Percentiles rank a stretch among this genome's conserved stretches.
Conservation (phyloP, 2,329 filamentous ascomycete genomes). For the Aspergillus vadensis region DNA sequence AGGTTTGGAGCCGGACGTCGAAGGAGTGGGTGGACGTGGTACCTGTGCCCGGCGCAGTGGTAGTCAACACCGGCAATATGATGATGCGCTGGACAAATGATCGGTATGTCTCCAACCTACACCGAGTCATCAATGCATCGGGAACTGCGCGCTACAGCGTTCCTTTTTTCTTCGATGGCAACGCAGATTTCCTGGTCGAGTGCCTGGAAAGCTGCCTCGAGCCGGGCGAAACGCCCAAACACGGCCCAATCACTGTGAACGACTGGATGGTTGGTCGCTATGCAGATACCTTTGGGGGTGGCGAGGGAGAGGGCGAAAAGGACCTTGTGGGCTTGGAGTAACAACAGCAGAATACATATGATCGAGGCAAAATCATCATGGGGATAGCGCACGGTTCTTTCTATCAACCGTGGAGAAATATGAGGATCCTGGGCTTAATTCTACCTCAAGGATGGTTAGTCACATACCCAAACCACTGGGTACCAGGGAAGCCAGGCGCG, state of each 20-base stretch:
- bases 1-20: slow-evolving; percentile 52
- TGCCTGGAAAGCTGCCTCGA: neutral
- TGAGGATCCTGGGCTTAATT: too few species aligned
- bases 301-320: neutral
- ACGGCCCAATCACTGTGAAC: neutral
- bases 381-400: too few species aligned
- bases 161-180: slow-evolving; percentile 41
- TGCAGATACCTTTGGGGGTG: neutral
- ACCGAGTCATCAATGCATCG: slow-evolving; percentile 39
- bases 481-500: too few species aligned
- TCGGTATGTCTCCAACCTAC: slow-evolving; percentile 35
- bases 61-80: slow-evolving; percentile 57
- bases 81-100: slow-evolving; percentile 44
- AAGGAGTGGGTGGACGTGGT: slow-evolving; percentile 50
- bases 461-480: too few species aligned
- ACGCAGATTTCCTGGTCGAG: slow-evolving; percentile 10
- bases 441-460: too few species aligned
- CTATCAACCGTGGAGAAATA: too few species aligned
- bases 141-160: slow-evolving; percentile 37
- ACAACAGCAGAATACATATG: too few species aligned
- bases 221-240: neutral
- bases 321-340: neutral
- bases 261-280: slow-evolving; percentile 7
- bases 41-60: slow-evolving; percentile 50
- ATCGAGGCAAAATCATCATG: too few species aligned